These are phyloP conservation scores for Penicillium antarcticum DNA, from an alignment of 495 filamentous ascomycete species.

Conservation along the genomic window DNA sequence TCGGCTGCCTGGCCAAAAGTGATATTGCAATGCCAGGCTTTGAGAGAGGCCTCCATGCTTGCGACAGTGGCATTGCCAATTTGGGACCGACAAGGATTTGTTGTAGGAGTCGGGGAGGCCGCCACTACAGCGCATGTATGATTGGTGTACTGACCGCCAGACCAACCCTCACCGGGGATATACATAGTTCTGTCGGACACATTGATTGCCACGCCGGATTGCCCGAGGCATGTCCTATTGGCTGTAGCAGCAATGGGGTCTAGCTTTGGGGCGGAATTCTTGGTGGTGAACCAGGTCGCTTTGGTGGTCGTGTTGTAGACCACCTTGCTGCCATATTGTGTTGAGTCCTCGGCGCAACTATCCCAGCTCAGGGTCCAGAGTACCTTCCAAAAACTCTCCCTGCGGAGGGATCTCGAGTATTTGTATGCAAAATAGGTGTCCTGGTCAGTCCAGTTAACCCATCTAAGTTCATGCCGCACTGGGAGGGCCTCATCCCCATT, in stretches of 20 bases:
- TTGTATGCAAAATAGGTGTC: constrained; percentile 20
- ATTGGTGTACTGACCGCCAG: constrained; percentile 4
- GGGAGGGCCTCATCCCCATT: neutral
- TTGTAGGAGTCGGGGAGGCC: constrained; percentile 8
- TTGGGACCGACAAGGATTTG: constrained; percentile 14
- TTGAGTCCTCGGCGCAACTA: constrained; percentile 3
- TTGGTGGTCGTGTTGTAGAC: neutral
- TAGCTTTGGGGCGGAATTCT: neutral
- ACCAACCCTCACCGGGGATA: constrained; percentile 7
- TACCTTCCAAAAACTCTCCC: neutral
- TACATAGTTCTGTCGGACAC: constrained; percentile 18
- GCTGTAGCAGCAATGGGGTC: constrained; percentile 22
- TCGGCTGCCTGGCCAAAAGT: constrained; percentile 1
- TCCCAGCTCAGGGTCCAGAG: constrained; percentile 17
- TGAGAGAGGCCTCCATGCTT: constrained; percentile 22
- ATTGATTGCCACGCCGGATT: constrained; percentile 20
- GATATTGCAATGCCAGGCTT: neutral
- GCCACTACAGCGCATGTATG: constrained; percentile 19
- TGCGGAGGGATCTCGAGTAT: neutral
- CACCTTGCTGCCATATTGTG: neutral
- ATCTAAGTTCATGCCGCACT: neutral
- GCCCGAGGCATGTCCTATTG: constrained; percentile 17
- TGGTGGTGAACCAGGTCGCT: constrained; percentile 6
- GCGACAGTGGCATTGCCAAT: constrained; percentile 11
- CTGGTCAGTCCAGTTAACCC: constrained; percentile 6